Evolutionary conservation across 805 yeast species (phyloP).

Genomic region (Saccharomycopsis javanensis): DNA sequence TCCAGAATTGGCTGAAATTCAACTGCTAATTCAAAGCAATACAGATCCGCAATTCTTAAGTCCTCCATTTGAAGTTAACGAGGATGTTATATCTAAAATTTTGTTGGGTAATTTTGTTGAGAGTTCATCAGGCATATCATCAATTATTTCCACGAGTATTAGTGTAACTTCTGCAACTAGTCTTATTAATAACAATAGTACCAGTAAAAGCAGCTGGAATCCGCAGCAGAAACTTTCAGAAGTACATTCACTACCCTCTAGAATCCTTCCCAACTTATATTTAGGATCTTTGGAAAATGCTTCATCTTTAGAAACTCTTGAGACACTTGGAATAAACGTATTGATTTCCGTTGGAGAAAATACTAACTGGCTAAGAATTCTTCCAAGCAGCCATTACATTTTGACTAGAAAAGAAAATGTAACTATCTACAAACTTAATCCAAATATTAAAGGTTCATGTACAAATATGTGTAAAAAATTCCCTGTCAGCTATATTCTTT

Average conservation of each 20-base stretch:
- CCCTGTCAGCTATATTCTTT: conserved; percentile 27
- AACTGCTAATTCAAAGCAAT: background rate
- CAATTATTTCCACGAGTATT: conserved; percentile 25
- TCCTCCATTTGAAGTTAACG: background rate
- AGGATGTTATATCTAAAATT: background rate
- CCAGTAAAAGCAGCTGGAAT: background rate
- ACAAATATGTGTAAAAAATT: background rate
- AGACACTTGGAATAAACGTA: conserved; percentile 56
- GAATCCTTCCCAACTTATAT: conserved; percentile 73
- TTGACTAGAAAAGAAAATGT: background rate
- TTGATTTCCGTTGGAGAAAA: conserved; percentile 83
- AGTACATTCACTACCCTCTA: conserved; percentile 49
- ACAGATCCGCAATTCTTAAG: background rate
- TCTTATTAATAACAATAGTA: conserved; percentile 24
- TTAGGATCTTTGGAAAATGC: conserved; percentile 83
- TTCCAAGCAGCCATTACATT: conserved; percentile 1
- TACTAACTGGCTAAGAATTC: conserved; percentile 48
- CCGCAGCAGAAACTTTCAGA: background rate
- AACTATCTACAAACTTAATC: background rate
- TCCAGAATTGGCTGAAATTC: background rate
- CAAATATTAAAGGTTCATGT: background rate
- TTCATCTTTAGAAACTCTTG: conserved; percentile 51
- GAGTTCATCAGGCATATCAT: background rate
- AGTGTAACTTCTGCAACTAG: conserved; percentile 35
- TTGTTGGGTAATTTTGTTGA: conserved; percentile 2